Base-by-base conservation (phyloP, 306 rosid genomes). In the Malus asiatica region DNA sequence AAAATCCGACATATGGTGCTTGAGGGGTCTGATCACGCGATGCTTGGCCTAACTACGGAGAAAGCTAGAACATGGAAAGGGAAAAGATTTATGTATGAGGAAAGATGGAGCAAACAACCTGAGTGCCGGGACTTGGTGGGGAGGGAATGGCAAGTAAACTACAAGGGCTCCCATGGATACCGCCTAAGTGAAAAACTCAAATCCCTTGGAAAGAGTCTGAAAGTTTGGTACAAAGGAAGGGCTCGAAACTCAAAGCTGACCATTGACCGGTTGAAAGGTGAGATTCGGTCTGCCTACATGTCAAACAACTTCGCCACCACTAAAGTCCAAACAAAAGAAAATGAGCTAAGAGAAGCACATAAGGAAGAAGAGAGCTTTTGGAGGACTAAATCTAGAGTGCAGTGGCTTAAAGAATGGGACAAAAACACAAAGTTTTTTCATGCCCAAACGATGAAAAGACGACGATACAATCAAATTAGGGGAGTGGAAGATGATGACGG, bases 281-380 rank as follows among this genome's bases (percentile, higher is more conserved):
- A 42, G 45, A 10, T 42, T 3, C 0, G 13, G 0, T 0, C 1
- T 1, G 13, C 45, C 1, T 42, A 9, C 3, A 42, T 0, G 12
- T 42, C 12, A 9, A 42, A 42, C 0, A 42, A 42, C 0, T 2
- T 42, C 2, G 1, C 45, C 0, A 2, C 1, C 0, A 2, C 9
- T 0, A 13, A 42, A 1, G 45, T 42, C 0, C 45, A 1, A 0
- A 1, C 10, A 0, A 42, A 42, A 1, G 45, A 42, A 3, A 0
- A 0, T 0, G 12, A 42, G 12, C 4, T 42, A 0, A 42, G 1
- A 10, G 3, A 9, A 10, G 12, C 3, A 0, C 3, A 42, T 10
- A 42, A 9, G 45, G 12, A 42, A 0, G 45, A 42, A 42, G 3
- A 42, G 0, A 42, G 0, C 4, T 42, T 9, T 0, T 42, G 3